Percentiles rank a stretch among this genome's conserved stretches.
phyloP scores from a whole-genome alignment of 1,284 basidiomycete genomes.

The Cutaneotrichosporon dermatis region DNA sequence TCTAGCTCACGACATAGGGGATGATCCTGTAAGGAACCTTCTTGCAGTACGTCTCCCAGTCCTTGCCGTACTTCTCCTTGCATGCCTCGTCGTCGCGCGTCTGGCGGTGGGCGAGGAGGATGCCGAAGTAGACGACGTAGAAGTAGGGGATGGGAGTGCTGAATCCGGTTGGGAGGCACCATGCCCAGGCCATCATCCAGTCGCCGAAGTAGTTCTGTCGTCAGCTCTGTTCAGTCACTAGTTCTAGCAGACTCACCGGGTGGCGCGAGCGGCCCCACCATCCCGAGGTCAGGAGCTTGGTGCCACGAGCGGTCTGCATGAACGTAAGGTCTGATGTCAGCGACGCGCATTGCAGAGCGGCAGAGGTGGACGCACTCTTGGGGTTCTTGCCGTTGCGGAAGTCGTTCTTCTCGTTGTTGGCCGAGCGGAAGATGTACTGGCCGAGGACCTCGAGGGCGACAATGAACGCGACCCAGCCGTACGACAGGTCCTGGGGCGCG shows the following conservation, averaged over 20 bases:
- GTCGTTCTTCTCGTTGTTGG: slow-evolving; percentile 92
- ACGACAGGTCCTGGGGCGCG: slow-evolving; percentile 73
- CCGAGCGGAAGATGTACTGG: slow-evolving; percentile 84
- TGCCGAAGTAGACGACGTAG: slow-evolving; percentile 82
- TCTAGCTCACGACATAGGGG: slow-evolving; percentile 59
- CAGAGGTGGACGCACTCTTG: slow-evolving; percentile 57
- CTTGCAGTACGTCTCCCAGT: slow-evolving; percentile 77
- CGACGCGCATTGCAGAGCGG: not conserved
- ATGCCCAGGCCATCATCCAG: slow-evolving; percentile 54
- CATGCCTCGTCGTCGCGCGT: slow-evolving; percentile 89
- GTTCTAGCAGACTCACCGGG: slow-evolving; percentile 51
- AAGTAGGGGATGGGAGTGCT: slow-evolving; percentile 92
- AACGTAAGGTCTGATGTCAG: slow-evolving; percentile 60
- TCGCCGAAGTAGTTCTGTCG: slow-evolving; percentile 65
- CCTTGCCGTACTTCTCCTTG: slow-evolving; percentile 77
- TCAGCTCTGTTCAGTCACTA: not conserved
- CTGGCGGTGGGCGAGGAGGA: slow-evolving; percentile 88
- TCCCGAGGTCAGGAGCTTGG: slow-evolving; percentile 86
- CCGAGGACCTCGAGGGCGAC: slow-evolving; percentile 68
- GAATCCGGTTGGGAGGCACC: slow-evolving; percentile 93
- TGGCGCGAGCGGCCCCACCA: slow-evolving; percentile 97
- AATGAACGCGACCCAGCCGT: slow-evolving; percentile 59
- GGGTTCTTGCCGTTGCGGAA: slow-evolving; percentile 92
- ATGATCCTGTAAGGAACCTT: slow-evolving; percentile 83
- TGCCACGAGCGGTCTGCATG: slow-evolving; percentile 79